Conservation (phyloP, 768 basidiomycete species). For the Leucocoprinus leucothites region DNA sequence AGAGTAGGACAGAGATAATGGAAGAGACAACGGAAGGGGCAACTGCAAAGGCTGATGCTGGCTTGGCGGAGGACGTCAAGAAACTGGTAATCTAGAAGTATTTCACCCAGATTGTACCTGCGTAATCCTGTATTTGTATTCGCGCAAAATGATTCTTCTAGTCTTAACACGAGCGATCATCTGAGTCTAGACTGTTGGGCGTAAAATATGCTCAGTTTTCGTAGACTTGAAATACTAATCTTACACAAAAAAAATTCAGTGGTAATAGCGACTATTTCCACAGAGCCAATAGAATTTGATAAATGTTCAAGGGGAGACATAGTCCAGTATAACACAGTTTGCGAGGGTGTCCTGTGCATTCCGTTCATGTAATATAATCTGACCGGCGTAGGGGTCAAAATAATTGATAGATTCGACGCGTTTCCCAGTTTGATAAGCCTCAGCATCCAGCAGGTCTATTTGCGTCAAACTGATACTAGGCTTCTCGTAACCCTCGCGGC, state of each 20-base stretch:
- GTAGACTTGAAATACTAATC: no score
- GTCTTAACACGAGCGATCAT: no score
- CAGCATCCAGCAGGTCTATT: background rate
- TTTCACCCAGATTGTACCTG: no score
- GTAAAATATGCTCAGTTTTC: no score
- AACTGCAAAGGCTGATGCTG: background rate
- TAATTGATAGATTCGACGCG: background rate
- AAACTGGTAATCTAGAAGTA: background rate
- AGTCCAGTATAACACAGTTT: background rate
- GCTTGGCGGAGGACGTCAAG: background rate
- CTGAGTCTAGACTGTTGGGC: no score
- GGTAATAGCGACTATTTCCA: background rate
- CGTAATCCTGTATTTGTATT: no score
- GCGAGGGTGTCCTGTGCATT: background rate
- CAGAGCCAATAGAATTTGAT: background rate
- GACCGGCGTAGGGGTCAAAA: constrained; percentile 8
- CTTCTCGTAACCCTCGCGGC: background rate
- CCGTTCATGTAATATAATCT: background rate
- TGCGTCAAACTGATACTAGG: constrained; percentile 1
- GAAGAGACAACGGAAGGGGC: background rate
- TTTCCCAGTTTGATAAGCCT: background rate
- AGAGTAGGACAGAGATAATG: background rate
- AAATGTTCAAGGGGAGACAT: background rate
- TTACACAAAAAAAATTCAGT: background rate
- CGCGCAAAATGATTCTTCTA: no score